phyloP scores from a whole-genome alignment of 352 stramenopile species.

The Plasmopara muralis region DNA sequence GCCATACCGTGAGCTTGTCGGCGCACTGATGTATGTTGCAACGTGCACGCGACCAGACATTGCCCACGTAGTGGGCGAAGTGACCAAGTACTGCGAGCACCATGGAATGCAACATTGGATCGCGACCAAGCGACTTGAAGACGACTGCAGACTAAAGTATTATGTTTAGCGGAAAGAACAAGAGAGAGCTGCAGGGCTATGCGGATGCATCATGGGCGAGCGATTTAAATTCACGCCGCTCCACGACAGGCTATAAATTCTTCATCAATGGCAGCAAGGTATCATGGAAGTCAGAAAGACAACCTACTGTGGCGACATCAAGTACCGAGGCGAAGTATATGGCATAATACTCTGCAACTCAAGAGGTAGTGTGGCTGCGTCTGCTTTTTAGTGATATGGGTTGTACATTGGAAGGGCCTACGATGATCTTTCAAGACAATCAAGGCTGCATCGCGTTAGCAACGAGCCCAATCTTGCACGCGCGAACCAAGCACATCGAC shows the following conservation, averaged over 20 bases:
- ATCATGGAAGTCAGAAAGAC: background rate
- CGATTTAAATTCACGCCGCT: background rate
- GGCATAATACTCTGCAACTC: background rate
- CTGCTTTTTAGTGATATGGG: background rate
- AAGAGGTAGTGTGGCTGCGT: background rate
- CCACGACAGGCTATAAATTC: background rate
- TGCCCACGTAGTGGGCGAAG: background rate
- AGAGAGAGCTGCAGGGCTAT: background rate
- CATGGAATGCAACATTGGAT: background rate
- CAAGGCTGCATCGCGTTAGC: background rate
- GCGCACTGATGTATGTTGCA: too few species aligned
- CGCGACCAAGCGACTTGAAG: background rate
- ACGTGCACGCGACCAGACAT: too few species aligned
- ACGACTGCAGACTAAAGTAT: too few species aligned
- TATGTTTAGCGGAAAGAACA: background rate
- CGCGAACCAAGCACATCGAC: background rate
- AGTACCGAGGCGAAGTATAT: background rate
- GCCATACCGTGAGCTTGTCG: too few species aligned
- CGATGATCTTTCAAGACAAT: background rate
- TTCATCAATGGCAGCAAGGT: background rate
- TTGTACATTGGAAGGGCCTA: background rate
- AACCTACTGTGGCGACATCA: background rate
- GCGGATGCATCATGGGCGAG: background rate
- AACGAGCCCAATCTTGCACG: background rate
- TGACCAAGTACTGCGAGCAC: background rate